Conservation (phyloP, 2,329 filamentous ascomycete species). For the Ceratocystiopsis sp. region DNA sequence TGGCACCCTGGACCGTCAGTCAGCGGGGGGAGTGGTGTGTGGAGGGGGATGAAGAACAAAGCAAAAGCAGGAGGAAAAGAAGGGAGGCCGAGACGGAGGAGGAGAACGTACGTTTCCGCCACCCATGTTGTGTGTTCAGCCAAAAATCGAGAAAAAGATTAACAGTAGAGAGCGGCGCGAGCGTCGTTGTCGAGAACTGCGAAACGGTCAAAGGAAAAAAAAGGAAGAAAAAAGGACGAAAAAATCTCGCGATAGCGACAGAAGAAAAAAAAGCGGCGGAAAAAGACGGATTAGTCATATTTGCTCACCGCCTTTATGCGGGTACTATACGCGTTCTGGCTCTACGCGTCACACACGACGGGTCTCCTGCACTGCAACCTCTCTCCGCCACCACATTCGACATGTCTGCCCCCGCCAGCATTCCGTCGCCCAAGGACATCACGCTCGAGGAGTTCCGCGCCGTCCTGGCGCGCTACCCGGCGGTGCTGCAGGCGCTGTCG, state of each 20-base stretch:
- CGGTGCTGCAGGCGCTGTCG: slow-evolving; percentile 26
- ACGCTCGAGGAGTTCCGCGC: slow-evolving; percentile 1
- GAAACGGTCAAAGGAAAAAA: slow-evolving; percentile 1
- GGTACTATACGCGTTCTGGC: too few relatives aligned
- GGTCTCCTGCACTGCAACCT: too few relatives aligned
- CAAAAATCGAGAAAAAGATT: neutral
- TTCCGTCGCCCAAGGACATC: slow-evolving; percentile 2
- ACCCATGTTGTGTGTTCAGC: slow-evolving; percentile 13
- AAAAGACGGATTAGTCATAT: neutral
- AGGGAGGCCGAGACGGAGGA: neutral
- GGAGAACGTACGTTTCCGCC: slow-evolving; percentile 17
- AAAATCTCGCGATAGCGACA: neutral
- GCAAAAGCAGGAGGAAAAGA: neutral
- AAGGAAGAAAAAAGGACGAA: neutral
- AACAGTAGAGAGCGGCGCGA: neutral
- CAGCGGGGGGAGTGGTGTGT: neutral
- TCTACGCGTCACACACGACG: too few relatives aligned
- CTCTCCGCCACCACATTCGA: too few relatives aligned
- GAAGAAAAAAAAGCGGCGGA: neutral
- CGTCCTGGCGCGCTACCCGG: slow-evolving; percentile 10
- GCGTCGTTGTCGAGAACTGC: neutral
- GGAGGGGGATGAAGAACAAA: too few relatives aligned
- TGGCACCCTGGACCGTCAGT: slow-evolving; percentile 17
- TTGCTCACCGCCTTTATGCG: too few relatives aligned
- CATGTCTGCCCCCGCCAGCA: neutral